Evolutionary conservation across 495 filamentous ascomycete species (phyloP).

Genomic region (Xylaria scruposa): DNA sequence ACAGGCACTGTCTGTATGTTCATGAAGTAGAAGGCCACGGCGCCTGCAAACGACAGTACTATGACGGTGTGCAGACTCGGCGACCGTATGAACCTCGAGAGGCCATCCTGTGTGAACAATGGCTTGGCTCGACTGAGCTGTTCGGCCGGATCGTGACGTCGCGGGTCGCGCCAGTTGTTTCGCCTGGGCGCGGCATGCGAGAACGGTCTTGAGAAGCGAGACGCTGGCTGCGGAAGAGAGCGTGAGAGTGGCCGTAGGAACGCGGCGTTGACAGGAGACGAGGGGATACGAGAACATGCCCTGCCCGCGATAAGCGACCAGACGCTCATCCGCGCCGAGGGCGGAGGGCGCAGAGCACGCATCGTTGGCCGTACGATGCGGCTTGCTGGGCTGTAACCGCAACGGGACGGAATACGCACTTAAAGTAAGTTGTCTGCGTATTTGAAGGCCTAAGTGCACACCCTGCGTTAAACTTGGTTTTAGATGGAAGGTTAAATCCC

Average conservation of each 20-base stretch:
- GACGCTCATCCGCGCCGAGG: background rate
- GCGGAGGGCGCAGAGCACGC: conserved; percentile 1
- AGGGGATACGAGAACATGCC: no score
- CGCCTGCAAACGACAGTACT: conserved; percentile 44
- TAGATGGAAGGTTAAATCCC: background rate
- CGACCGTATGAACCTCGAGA: conserved; percentile 35
- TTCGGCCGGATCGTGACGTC: conserved; percentile 33
- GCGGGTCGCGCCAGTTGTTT: conserved; percentile 38
- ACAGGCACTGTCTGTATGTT: conserved; percentile 84
- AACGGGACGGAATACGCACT: background rate
- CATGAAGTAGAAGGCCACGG: conserved; percentile 66
- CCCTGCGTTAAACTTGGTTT: background rate
- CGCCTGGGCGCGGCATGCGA: conserved; percentile 31
- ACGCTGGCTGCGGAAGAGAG: conserved; percentile 5
- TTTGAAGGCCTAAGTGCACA: background rate
- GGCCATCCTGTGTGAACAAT: conserved; percentile 42
- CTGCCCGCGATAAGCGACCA: background rate
- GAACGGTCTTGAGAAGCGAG: conserved; percentile 29
- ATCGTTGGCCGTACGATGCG: background rate
- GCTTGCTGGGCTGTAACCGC: background rate
- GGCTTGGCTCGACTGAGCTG: conserved; percentile 46
- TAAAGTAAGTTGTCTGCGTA: background rate
- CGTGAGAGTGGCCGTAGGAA: background rate
- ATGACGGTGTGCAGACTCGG: conserved; percentile 44
- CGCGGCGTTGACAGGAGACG: background rate